Base-by-base conservation (phyloP, 2,329 filamentous ascomycete species). In the Alternaria viburni region DNA sequence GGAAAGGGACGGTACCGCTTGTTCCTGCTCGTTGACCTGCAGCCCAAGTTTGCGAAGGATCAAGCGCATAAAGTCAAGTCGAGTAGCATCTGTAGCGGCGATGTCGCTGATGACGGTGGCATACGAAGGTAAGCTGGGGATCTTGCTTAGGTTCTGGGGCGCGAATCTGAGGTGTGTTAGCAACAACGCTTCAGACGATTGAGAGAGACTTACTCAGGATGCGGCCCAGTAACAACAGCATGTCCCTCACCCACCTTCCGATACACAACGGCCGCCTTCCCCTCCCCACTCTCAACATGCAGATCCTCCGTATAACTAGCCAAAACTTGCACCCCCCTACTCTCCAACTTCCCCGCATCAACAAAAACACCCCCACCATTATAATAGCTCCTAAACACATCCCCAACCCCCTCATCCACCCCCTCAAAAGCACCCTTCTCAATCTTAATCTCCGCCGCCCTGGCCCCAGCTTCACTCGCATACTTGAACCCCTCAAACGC, bases 301-400 rank as follows among this genome's bases (percentile, higher is more conserved):
- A 97, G 79, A 13, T 90, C 83, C 36, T 93, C 90, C 0, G 86
- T 86, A 76, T 96, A 99, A 62, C 86, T 91, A 1, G 95, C 96
- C 23, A 99, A 83, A 7, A 97, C 86, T 79, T 97, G 89, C 0
- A 97, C 88, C 2, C 90, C 91, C 66, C 85, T 82, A 28, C 86
- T 85, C 59, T 84, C 82, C 59, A 88, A 84, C 47, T 86, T 87
- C 4, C 86, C 85, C 2, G 91, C 90, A 80, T 96, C 90, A 1
- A 97, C 92, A 81, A 98, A 99, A 1, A 97, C 89, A 4, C 96
- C 94, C 1, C 96, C 96, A 1, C 96, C 96, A 71, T 99, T 99
- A 79, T 95, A 97, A 77, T 99, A 99, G 13, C 89, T 90, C 57
- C 86, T 84, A 63, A 97, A 92, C 1, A 84, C 83, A 1, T 88